phyloP scores from a whole-genome alignment of 2,329 filamentous ascomycete species.

The Claviceps humidiphila region DNA sequence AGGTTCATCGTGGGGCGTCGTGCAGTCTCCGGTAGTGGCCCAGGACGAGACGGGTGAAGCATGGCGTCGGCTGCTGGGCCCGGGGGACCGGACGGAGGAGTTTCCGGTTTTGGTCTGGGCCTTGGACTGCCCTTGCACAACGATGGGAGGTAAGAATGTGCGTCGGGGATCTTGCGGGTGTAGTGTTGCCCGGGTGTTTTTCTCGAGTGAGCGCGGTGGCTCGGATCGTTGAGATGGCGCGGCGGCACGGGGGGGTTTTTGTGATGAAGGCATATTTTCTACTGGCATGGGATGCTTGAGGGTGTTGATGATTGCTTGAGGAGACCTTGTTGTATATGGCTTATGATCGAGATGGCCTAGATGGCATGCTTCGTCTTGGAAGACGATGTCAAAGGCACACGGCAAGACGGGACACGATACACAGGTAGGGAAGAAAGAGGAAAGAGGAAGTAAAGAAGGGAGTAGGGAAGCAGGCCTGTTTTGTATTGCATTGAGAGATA shows the following conservation, averaged over 20 bases:
- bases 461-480: not conserved
- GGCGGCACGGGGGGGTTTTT: not conserved
- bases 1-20: too few relatives aligned
- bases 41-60: too few relatives aligned
- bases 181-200: not conserved
- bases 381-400: not conserved
- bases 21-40: too few relatives aligned
- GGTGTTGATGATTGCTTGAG: not conserved
- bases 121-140: not conserved
- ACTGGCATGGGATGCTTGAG: not conserved
- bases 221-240: not conserved
- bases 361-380: not conserved
- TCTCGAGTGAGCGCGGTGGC: not conserved
- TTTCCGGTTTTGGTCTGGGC: slow-evolving; percentile 7
- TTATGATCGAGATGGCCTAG: not conserved
- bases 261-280: too few relatives aligned
- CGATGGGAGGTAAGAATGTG: not conserved
- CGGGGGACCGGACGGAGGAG: not conserved
- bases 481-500: not conserved
- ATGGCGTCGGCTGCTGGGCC: too few relatives aligned
- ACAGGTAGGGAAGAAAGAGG: not conserved
- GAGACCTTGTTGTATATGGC: not conserved
- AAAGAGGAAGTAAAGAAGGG: not conserved
- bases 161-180: not conserved
- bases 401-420: not conserved